Evolutionary conservation across 2,329 filamentous ascomycete genomes (phyloP).

Genomic region (Fusarium sp.): DNA sequence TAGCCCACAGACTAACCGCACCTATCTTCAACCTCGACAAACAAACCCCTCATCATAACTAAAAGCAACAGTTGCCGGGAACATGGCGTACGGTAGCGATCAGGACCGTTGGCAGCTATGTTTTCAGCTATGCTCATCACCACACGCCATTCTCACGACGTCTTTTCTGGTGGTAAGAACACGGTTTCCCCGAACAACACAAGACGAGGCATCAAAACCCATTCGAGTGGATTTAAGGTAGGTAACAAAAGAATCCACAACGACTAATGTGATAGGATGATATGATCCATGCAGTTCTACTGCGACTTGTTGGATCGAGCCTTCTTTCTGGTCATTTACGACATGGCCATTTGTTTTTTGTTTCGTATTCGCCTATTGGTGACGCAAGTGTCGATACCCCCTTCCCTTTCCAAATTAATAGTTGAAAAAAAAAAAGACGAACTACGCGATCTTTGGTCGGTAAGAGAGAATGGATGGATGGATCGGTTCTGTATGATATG

Average conservation of each 20-base stretch:
- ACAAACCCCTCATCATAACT: slow-evolving; percentile 21
- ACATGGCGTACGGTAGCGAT: slow-evolving; percentile 10
- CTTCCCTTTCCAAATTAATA: slow-evolving; percentile 35
- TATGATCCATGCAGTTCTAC: slow-evolving; percentile 17
- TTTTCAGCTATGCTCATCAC: slow-evolving; percentile 8
- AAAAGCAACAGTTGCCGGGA: slow-evolving; percentile 27
- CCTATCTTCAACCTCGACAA: slow-evolving; percentile 17
- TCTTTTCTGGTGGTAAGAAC: slow-evolving; percentile 47
- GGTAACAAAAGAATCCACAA: slow-evolving; percentile 25
- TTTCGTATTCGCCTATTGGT: slow-evolving; percentile 27
- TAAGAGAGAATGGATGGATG: slow-evolving; percentile 29
- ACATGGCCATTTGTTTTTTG: slow-evolving; percentile 30
- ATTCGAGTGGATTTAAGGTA: slow-evolving; percentile 25
- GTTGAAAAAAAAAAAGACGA: slow-evolving; percentile 27
- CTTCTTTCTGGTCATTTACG: slow-evolving; percentile 5
- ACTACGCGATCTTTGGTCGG: slow-evolving; percentile 27
- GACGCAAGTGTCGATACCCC: slow-evolving; percentile 48
- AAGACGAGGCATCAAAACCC: slow-evolving; percentile 3
- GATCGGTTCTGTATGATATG: slow-evolving; percentile 37
- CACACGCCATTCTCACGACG: slow-evolving; percentile 15
- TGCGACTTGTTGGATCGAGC: slow-evolving; percentile 1
- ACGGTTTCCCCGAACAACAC: slow-evolving; percentile 21
- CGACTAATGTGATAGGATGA: slow-evolving; percentile 44
- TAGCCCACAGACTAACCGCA: slow-evolving; percentile 38
- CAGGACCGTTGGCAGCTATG: background rate